A percentile compares a stretch with the other conserved stretches of the same genome.
These are phyloP conservation scores for Entoloma clypeatum DNA, from an alignment of 1,284 basidiomycete genomes.

Conservation along the genomic window DNA sequence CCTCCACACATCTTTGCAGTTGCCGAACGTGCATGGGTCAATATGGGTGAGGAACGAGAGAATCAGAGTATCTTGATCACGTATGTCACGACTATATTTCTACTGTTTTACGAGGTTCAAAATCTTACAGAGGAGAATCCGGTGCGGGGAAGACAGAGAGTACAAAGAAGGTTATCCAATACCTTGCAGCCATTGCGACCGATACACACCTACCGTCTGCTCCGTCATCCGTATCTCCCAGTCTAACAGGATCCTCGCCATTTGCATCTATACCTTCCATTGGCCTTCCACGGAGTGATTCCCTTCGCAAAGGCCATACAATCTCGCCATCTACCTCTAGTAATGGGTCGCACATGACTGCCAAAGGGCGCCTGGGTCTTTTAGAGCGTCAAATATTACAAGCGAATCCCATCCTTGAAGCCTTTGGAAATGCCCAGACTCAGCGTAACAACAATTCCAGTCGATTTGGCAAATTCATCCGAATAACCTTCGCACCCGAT, in stretches of 20 bases:
- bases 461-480: conserved; percentile 97
- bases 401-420: conserved; percentile 97
- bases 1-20: conserved; percentile 98
- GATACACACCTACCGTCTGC: conserved; percentile 62
- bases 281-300: conserved; percentile 57
- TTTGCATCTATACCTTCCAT: conserved; percentile 47
- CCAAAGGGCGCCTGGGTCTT: conserved; percentile 75
- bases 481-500: conserved; percentile 91
- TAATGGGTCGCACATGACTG: conserved; percentile 45
- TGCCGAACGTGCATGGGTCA: conserved; percentile 96
- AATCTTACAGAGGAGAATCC: conserved; percentile 79
- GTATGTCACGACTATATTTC: conserved; percentile 43
- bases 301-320: conserved; percentile 43
- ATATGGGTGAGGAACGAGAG: conserved; percentile 96
- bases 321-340: conserved; percentile 40
- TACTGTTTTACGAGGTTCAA: conserved; percentile 11
- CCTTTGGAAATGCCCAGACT: conserved; percentile 98
- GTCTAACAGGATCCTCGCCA: conserved; percentile 41
- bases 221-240: conserved; percentile 55
- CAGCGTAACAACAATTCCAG: conserved; percentile 99
- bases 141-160: conserved; percentile 99
- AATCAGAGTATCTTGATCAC: conserved; percentile 99
- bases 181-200: conserved; percentile 94
- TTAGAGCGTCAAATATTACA: conserved; percentile 97
- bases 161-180: conserved; percentile 99